Evolutionary conservation across 148 eudicot genomes (phyloP).

Genomic region (Arctostaphylos glauca): DNA sequence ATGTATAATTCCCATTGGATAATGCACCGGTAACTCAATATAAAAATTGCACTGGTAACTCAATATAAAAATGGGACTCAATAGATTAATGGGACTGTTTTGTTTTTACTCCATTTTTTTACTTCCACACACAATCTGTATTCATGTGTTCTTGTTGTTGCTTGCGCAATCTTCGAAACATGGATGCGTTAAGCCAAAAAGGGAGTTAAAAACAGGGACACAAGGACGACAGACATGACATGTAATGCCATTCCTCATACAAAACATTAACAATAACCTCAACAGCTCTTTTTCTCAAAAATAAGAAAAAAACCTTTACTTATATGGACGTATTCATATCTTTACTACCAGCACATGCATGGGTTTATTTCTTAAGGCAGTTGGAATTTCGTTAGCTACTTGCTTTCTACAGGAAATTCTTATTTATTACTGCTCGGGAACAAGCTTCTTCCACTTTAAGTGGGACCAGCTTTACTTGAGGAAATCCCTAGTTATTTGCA

Average conservation of each 20-base stretch:
- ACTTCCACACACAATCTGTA: neutral
- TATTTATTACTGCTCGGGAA: too few species aligned
- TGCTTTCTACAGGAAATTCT: too few species aligned
- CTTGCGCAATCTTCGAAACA: neutral
- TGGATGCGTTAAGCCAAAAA: neutral
- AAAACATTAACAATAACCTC: too few species aligned
- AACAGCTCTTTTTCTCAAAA: too few species aligned
- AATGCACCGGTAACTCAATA: slow-evolving; percentile 13
- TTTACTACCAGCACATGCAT: neutral
- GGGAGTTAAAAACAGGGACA: neutral
- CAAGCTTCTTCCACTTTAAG: too few species aligned
- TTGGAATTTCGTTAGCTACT: neutral
- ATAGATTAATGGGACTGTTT: slow-evolving; percentile 14
- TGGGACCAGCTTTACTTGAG: too few species aligned
- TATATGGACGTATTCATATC: too few species aligned
- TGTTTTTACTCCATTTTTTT: slow-evolving; percentile 2
- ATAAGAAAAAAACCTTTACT: too few species aligned
- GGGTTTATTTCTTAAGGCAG: neutral
- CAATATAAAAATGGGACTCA: neutral
- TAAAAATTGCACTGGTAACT: neutral
- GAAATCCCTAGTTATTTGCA: too few species aligned
- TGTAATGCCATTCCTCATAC: too few species aligned
- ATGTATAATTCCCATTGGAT: neutral
- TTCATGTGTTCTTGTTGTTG: neutral
- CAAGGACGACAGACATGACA: neutral